A percentile compares a stretch with the other conserved stretches of the same genome.
Evolutionary conservation across 2,329 filamentous ascomycete genomes (phyloP).

Genomic region (Fusarium redolens): DNA sequence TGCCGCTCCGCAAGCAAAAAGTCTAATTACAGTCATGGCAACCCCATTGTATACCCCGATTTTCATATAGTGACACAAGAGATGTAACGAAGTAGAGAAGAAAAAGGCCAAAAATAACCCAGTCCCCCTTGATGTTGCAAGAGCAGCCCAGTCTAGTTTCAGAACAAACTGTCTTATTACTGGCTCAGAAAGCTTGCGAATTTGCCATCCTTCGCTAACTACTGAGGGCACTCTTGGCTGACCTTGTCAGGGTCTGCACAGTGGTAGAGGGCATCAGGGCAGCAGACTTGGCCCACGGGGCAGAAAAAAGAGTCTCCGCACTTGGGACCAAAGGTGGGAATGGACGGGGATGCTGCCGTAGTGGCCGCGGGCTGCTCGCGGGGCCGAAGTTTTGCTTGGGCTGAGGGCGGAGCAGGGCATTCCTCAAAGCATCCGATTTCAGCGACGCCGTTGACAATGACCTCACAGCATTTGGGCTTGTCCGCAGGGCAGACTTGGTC

Average conservation of each 20-base stretch:
- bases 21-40: background rate
- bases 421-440: background rate
- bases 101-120: background rate
- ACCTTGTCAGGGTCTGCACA: background rate
- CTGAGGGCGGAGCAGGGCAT: background rate
- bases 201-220: too few relatives aligned
- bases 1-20: background rate
- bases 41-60: background rate
- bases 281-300: background rate
- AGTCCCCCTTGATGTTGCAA: background rate
- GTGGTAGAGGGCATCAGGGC: background rate
- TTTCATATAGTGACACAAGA: background rate
- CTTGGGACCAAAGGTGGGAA: background rate
- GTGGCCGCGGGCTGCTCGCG: background rate
- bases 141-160: background rate
- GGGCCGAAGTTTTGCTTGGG: background rate
- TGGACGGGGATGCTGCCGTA: background rate
- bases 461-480: background rate
- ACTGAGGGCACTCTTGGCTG: background rate
- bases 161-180: background rate
- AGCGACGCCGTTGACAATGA: background rate
- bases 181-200: background rate
- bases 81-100: background rate
- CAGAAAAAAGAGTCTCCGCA: conserved; percentile 4
- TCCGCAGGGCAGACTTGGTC: background rate